Percentiles rank a stretch among this genome's conserved stretches.
These are phyloP conservation scores for Hylodesmum podocarpum DNA, from an alignment of 306 rosid genomes.

Conservation along the genomic window DNA sequence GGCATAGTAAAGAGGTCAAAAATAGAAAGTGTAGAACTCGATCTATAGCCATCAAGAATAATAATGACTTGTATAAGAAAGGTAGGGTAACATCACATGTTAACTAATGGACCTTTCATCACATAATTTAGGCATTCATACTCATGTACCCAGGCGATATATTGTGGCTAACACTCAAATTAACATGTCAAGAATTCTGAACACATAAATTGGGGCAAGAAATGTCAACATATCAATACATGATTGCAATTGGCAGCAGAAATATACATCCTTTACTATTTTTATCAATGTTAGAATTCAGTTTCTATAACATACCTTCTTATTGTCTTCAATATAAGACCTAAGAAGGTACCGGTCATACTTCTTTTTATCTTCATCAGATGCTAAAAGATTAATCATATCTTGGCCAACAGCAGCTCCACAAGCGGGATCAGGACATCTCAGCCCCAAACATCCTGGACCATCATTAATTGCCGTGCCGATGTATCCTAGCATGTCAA, in stretches of 20 bases:
- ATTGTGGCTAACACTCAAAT: conserved; percentile 1
- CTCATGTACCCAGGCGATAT: not conserved
- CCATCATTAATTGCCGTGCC: conserved; percentile 73
- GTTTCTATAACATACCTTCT: conserved; percentile 42
- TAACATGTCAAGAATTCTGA: not conserved
- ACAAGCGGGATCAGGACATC: conserved; percentile 81
- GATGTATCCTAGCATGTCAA: conserved; percentile 49
- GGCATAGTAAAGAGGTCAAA: not conserved
- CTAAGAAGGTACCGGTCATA: conserved; percentile 68
- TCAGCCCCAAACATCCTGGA: conserved; percentile 77
- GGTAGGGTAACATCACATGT: not conserved
- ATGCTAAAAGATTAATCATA: conserved; percentile 55
- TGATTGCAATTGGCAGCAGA: not conserved
- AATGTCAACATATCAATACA: not conserved
- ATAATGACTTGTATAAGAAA: not conserved
- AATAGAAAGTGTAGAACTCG: not conserved
- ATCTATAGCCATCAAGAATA: not conserved
- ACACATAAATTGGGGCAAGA: not conserved
- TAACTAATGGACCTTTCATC: conserved; percentile 7
- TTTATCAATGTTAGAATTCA: not conserved
- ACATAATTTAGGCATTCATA: conserved; percentile 14
- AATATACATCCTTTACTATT: conserved; percentile 9
- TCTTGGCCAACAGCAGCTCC: conserved; percentile 71
- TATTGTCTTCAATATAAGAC: conserved; percentile 74
- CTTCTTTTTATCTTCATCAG: conserved; percentile 53